Base-by-base conservation (phyloP, 75 land plant species). In the Picea sitchensis region DNA sequence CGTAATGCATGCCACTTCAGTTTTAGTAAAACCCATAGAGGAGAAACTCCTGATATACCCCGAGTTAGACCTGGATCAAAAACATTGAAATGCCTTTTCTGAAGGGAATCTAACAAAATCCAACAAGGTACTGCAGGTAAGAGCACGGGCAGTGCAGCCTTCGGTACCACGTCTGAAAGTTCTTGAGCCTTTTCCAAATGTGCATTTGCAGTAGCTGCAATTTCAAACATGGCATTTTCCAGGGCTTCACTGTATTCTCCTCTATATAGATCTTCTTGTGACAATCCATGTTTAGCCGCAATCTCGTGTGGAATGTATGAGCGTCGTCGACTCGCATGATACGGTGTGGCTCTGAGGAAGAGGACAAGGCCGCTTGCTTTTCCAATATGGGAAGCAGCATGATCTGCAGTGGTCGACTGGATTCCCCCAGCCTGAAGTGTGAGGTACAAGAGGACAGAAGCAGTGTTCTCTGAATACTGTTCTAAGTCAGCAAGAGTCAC, bases 321-420 rank as follows among this genome's bases (percentile, higher is more conserved):
- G 9, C 88, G 89, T 14, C 82, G 86, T 12, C 80, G 83, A 58
- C 80, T 86, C n/a, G 91, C 91, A 90, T 98, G 99, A 72, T 88
- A 87, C 5, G 96, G 90, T 61, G 91, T 79, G 14, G 98, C 91
- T 80, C 81, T 90, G 5, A 98, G 88, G 56, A 98, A 79, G 78
- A 98, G 79, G 14, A 90, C 87, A 65, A 98, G 85, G 12, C 99
- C 99, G 47, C 91, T 94, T n/a, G 99, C 93, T 80, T 98, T 98
- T 6, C 99, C 99, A 65, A 94, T 87, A 80, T 98, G 99, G 23
- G 99, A 95, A 62, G 94, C 99, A 58, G 96, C 99, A 86, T 98
- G 99, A 83, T 98, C 99, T 58, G 98, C 98, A 38, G 87, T 83
- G 31, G 98, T 93, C 14, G 95, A 96, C 32, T 81, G 88, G 26